These are phyloP conservation scores for Exophiala xenobiotica DNA, from an alignment of 2,329 filamentous ascomycete genomes.

Conservation along the genomic window DNA sequence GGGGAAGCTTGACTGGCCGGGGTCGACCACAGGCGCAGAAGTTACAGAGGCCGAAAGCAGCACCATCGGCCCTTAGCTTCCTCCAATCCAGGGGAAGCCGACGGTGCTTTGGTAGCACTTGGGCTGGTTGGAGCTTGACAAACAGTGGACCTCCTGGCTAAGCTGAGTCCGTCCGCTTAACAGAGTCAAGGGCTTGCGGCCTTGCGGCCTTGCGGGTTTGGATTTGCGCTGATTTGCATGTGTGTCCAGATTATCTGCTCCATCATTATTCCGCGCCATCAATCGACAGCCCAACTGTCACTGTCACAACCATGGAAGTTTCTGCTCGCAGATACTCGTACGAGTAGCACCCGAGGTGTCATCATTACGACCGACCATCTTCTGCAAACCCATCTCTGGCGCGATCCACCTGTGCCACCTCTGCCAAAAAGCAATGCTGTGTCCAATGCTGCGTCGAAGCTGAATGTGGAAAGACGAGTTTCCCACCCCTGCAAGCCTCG, in stretches of 20 bases:
- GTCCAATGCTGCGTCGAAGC: background rate
- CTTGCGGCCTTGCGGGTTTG: background rate
- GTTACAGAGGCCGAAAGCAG: background rate
- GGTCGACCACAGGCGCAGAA: background rate
- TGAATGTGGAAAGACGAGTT: constrained; percentile 3
- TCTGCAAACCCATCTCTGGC: background rate
- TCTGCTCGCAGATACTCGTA: background rate
- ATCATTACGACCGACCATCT: background rate
- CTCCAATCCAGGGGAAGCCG: constrained; percentile 11
- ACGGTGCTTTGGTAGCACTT: constrained; percentile 1
- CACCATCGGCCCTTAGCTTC: constrained; percentile 4
- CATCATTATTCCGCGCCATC: too few relatives aligned
- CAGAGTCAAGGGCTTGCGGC: background rate
- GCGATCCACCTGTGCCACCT: background rate
- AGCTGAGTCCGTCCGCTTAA: constrained; percentile 3
- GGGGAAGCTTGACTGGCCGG: background rate
- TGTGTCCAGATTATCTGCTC: background rate
- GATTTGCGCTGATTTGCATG: constrained; percentile 1
- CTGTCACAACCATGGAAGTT: background rate
- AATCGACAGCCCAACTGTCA: background rate
- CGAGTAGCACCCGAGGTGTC: background rate
- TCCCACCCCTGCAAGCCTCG: constrained; percentile 19
- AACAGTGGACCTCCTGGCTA: constrained; percentile 12
- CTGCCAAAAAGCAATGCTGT: background rate
- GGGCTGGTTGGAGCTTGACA: background rate